phyloP scores from a whole-genome alignment of 2,329 filamentous ascomycete genomes.

The Hirsutella minnesotensis region DNA sequence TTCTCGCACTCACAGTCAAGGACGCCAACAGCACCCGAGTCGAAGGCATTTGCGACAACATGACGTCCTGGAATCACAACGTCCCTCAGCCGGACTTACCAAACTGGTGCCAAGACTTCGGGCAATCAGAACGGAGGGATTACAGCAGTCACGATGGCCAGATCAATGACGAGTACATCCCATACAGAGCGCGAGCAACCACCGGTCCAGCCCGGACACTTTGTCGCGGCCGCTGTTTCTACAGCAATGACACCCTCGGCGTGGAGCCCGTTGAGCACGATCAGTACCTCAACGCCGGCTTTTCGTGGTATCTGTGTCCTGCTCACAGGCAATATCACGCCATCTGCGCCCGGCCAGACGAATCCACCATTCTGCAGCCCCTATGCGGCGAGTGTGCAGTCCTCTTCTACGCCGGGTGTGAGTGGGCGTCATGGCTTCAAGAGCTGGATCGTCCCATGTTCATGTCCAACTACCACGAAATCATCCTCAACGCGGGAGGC shows the following conservation, averaged over 20 bases:
- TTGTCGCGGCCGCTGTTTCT: conserved; percentile 16
- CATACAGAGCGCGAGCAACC: no score
- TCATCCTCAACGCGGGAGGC: not conserved
- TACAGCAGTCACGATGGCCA: no score
- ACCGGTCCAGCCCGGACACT: no score
- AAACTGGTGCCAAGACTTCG: no score
- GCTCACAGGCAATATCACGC: conserved; percentile 16
- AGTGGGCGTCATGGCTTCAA: conserved; percentile 11
- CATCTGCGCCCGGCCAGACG: conserved; percentile 7
- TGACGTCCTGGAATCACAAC: no score
- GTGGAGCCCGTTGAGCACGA: conserved; percentile 11
- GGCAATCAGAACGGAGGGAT: no score
- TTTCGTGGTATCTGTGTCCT: conserved; percentile 19
- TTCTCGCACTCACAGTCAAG: no score
- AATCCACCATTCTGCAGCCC: no score
- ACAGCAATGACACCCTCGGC: not conserved
- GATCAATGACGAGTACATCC: no score
- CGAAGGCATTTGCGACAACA: no score
- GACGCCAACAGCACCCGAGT: no score
- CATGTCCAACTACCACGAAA: conserved; percentile 1
- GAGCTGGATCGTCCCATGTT: conserved; percentile 7
- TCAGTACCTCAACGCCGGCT: conserved; percentile 5
- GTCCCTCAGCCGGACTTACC: no score
- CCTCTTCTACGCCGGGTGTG: conserved; percentile 12
- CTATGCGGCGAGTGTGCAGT: conserved; percentile 21